Evolutionary conservation across 2,329 filamentous ascomycete species (phyloP).

Genomic region (Tolypocladium tropicale): DNA sequence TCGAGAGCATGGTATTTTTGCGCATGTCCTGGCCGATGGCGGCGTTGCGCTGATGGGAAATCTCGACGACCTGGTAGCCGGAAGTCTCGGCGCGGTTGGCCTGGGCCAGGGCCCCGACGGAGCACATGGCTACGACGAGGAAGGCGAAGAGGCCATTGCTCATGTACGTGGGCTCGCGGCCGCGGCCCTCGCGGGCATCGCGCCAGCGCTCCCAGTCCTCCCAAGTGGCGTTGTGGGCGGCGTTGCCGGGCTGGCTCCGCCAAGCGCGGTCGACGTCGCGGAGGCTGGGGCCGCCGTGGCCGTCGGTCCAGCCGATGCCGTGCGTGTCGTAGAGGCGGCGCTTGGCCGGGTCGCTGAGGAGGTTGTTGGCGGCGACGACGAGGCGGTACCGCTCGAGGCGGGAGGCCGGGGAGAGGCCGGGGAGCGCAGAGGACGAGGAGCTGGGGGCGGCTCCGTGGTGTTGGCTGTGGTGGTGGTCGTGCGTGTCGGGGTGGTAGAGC

Average conservation of each 20-base stretch:
- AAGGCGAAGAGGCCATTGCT: slow-evolving; percentile 67
- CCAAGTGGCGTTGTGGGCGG: slow-evolving; percentile 78
- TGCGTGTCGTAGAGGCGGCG: slow-evolving; percentile 73
- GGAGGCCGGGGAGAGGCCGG: slow-evolving; percentile 36
- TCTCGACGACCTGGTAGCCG: slow-evolving; percentile 52
- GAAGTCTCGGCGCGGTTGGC: slow-evolving; percentile 56
- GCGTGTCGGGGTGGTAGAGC: slow-evolving; percentile 83
- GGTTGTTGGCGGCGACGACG: slow-evolving; percentile 75
- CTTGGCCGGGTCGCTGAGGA: slow-evolving; percentile 73
- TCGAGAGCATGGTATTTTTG: slow-evolving; percentile 40
- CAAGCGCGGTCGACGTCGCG: slow-evolving; percentile 34
- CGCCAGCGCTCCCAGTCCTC: slow-evolving; percentile 92
- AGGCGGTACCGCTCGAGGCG: slow-evolving; percentile 86
- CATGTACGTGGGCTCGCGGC: slow-evolving; percentile 50
- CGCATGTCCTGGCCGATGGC: slow-evolving; percentile 52
- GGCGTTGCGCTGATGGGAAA: slow-evolving; percentile 54
- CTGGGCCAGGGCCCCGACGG: slow-evolving; percentile 63
- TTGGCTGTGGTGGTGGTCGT: slow-evolving; percentile 11
- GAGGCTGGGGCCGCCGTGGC: slow-evolving; percentile 42
- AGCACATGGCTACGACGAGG: slow-evolving; percentile 58
- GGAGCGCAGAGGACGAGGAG: slow-evolving; percentile 1
- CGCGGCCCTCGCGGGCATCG: slow-evolving; percentile 35
- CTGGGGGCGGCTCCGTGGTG: not conserved
- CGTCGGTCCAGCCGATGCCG: slow-evolving; percentile 66
- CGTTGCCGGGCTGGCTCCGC: slow-evolving; percentile 35